Evolutionary conservation across 108 stramenopile genomes (phyloP).

Genomic region (Nitzschia putrida): DNA sequence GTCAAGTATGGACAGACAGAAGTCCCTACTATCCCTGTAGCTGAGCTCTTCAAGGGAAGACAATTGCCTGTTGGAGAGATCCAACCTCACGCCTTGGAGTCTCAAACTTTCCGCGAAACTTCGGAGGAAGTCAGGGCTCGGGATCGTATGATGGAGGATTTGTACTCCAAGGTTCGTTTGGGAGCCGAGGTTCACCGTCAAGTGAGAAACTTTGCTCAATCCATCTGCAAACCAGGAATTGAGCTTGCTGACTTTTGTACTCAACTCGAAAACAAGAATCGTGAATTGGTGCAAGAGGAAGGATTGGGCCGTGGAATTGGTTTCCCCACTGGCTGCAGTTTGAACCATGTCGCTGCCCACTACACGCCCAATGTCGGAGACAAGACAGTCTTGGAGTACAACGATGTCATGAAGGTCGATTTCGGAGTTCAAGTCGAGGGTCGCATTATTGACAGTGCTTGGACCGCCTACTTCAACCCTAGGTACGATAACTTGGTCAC

Average conservation of each 20-base stretch:
- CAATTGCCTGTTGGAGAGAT: constrained; percentile 92
- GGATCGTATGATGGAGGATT: constrained; percentile 81
- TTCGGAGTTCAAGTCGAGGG: constrained; percentile 99
- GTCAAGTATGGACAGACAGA: constrained; percentile 94
- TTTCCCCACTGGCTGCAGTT: constrained; percentile 96
- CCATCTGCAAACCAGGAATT: constrained; percentile 95
- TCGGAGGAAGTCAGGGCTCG: constrained; percentile 81
- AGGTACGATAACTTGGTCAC: constrained; percentile 89
- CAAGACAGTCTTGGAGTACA: constrained; percentile 86
- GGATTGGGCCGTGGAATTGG: constrained; percentile 94
- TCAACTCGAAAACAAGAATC: constrained; percentile 92
- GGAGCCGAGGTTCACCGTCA: constrained; percentile 96
- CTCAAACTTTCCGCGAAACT: constrained; percentile 82
- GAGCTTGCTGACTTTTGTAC: constrained; percentile 95
- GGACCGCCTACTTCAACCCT: constrained; percentile 96
- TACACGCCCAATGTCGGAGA: constrained; percentile 98
- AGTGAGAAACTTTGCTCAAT: constrained; percentile 93
- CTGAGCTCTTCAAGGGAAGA: constrained; percentile 56
- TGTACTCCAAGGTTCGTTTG: constrained; percentile 88
- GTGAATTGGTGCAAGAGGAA: constrained; percentile 82
- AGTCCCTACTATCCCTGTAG: constrained; percentile 92
- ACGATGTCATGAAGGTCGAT: constrained; percentile 97
- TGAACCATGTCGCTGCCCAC: constrained; percentile 99
- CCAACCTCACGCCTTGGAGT: constrained; percentile 77
- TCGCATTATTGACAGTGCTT: constrained; percentile 98